A percentile compares a stretch with the other conserved stretches of the same genome.
These are phyloP conservation scores for Amanita polypyramis DNA, from an alignment of 768 basidiomycete species.

Conservation along the genomic window DNA sequence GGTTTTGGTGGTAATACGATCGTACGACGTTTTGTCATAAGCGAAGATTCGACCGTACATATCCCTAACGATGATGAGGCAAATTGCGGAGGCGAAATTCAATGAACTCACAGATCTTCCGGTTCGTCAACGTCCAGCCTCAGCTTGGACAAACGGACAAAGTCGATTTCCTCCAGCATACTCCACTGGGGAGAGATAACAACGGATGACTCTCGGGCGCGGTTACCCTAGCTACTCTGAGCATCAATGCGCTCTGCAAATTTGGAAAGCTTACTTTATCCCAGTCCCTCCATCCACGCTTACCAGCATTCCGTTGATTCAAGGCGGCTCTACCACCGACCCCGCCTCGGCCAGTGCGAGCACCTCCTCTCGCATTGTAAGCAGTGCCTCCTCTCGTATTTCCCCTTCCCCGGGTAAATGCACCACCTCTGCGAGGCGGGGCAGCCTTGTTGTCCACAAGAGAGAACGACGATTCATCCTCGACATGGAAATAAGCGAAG, in stretches of 20 bases:
- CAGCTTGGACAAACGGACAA: conserved; percentile 83
- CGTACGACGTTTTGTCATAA: conserved; percentile 92
- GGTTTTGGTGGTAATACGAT: conserved; percentile 89
- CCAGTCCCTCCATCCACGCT: conserved; percentile 84
- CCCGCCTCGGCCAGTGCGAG: conserved; percentile 39
- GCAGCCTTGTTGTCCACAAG: conserved; percentile 84
- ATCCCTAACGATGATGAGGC: conserved; percentile 37
- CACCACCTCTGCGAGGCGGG: conserved; percentile 59
- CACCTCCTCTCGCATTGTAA: conserved; percentile 34
- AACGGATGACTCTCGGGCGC: conserved; percentile 87
- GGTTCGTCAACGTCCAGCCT: conserved; percentile 90
- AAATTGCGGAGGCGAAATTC: conserved; percentile 1
- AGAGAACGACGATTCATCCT: conserved; percentile 95
- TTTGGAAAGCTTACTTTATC: conserved; percentile 55
- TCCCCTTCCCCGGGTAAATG: conserved; percentile 49
- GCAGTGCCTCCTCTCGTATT: conserved; percentile 34
- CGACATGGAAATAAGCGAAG: conserved; percentile 95
- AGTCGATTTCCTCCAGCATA: conserved; percentile 97
- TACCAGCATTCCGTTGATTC: conserved; percentile 38
- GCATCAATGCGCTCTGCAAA: too few species aligned
- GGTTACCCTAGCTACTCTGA: conserved; percentile 43
- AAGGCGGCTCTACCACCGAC: conserved; percentile 25
- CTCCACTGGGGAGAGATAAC: conserved; percentile 87
- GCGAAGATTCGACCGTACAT: conserved; percentile 84
- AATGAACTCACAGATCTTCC: conserved; percentile 66